A percentile compares a stretch with the other conserved stretches of the same genome.
phyloP scores from a whole-genome alignment of 768 basidiomycete genomes.

The Rhizopogon sp. region DNA sequence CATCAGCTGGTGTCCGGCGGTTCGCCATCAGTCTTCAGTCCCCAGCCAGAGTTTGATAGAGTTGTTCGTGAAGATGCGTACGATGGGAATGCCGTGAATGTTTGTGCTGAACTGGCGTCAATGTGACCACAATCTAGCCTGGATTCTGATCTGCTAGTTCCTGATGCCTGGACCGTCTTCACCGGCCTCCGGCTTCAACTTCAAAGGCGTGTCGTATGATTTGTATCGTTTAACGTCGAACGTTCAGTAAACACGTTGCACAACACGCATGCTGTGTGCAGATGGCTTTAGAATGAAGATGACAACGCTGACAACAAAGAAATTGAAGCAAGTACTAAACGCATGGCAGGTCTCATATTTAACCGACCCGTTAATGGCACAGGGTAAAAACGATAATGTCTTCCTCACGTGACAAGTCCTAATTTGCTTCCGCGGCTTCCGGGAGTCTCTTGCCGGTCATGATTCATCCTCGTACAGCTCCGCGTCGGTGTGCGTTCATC shows the following conservation, averaged over 20 bases:
- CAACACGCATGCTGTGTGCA: neutral
- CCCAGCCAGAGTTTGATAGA: no score
- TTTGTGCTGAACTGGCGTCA: neutral
- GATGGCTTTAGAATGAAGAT: neutral
- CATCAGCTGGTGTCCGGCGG: constrained; percentile 15
- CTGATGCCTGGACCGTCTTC: constrained; percentile 36
- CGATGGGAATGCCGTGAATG: constrained; percentile 2
- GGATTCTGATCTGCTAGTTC: constrained; percentile 20
- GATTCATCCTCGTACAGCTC: neutral
- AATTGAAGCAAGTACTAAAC: neutral
- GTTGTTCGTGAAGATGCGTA: neutral
- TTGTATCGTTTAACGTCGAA: neutral
- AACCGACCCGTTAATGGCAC: neutral
- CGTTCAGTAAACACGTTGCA: neutral
- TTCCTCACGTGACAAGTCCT: neutral
- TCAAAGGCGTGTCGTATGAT: neutral
- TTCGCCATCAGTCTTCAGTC: constrained; percentile 11
- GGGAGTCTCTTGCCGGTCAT: neutral
- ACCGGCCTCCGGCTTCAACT: no score
- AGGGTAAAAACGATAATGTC: no score
- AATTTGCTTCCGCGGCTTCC: neutral
- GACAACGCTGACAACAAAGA: neutral
- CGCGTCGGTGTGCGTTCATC: neutral
- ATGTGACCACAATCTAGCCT: neutral
- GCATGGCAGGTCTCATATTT: neutral